These are phyloP conservation scores for Schizosaccharomyces osmophilus DNA, from an alignment of 805 yeast species.

Conservation along the genomic window DNA sequence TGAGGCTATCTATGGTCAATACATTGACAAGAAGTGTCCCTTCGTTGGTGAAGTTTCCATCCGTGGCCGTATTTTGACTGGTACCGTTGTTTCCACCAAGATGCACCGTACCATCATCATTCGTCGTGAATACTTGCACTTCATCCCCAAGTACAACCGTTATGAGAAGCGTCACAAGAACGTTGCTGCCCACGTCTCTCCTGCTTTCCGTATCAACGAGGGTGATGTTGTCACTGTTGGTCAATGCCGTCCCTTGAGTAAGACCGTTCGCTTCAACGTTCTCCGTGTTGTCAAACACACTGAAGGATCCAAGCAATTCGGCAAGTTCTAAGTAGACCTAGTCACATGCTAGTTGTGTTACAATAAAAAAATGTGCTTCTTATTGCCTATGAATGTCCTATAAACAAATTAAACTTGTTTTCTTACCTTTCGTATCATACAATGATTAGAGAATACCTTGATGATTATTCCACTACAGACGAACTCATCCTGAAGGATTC, in stretches of 20 bases:
- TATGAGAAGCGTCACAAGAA: conserved; percentile 99
- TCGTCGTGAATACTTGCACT: conserved; percentile 99
- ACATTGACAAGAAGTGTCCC: conserved; percentile 98
- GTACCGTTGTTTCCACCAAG: conserved; percentile 98
- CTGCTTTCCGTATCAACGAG: conserved; percentile 98
- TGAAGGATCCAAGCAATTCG: conserved; percentile 69
- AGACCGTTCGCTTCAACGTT: conserved; percentile 99
- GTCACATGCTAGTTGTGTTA: too few species aligned
- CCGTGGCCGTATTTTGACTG: conserved; percentile 98
- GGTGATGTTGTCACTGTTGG: conserved; percentile 99
- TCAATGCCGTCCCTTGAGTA: conserved; percentile 99
- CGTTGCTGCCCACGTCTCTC: conserved; percentile 98
- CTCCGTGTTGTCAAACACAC: conserved; percentile 77
- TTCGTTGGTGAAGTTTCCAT: conserved; percentile 89
- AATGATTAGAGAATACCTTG: not conserved
- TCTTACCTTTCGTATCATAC: not conserved
- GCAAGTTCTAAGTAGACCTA: conserved; percentile 47
- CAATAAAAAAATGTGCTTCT: too few species aligned
- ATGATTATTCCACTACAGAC: not conserved
- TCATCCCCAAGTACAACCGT: conserved; percentile 99
- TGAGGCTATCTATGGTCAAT: conserved; percentile 92
- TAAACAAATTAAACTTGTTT: not conserved
- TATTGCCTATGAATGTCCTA: not conserved
- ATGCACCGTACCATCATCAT: conserved; percentile 99
- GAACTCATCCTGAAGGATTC: too few species aligned